Evolutionary conservation across 192 early-diverging fungal species (phyloP), one percentile per base, ranked within the genome.

Genomic region (Powellomyces hirtus): DNA sequence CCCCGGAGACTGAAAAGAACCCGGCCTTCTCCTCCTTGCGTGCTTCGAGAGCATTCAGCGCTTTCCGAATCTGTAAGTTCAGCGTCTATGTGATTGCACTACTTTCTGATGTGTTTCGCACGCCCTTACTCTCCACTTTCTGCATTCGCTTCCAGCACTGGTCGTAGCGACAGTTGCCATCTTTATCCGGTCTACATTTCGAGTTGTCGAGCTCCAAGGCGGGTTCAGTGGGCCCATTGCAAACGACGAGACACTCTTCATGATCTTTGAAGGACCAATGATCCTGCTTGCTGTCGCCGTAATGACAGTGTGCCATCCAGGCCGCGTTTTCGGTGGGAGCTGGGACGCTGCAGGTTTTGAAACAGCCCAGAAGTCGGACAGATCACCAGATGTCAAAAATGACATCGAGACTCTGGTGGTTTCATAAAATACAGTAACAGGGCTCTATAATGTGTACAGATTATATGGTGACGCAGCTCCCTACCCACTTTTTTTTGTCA

Each of bases 121-220:
- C 8, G 40, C 40, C 40, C 40, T 42, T 42, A n/a, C n/a, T n/a
- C n/a, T n/a, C n/a, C n/a, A n/a, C n/a, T n/a, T n/a, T n/a, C n/a
- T n/a, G n/a, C n/a, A n/a, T n/a, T n/a, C 40, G 11, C n/a, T 42
- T 42, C 40, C 40, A 42, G 53, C 53, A 34, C 29, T 56, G 7
- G 59, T 37, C 3, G 37, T 40, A 1, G 33, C 59, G 36, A 60
- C 59, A 13, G 37, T 60, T 14, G 20, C 20, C 34, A 60, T 60
- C 35, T 60, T 60, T 37, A 27, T 60, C 34, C 34, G 59, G 20
- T 60, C n/a, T 29, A 36, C 38, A 16, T 60, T 7, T 20, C 59
- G 59, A 14, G 59, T 60, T 1, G 38, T 20, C 34, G 59, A 60
- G 59, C 59, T 60, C 29, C 36, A 34, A 2, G 59, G 59, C 4